Evolutionary conservation across 257 asterid genomes (phyloP), one percentile per base, ranked within the genome.

Genomic region (Plantago major): DNA sequence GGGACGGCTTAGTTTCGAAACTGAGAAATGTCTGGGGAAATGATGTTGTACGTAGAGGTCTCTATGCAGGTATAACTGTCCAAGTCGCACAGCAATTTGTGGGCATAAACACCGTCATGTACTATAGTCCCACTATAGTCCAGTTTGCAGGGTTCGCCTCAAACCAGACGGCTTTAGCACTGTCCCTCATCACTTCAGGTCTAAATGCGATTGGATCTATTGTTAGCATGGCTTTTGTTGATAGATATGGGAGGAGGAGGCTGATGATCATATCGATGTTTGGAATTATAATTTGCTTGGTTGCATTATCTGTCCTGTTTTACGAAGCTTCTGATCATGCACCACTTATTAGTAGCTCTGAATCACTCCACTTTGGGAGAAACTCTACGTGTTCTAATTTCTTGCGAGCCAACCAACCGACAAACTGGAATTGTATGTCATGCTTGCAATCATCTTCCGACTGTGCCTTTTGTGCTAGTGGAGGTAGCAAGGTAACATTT

Each of bases 61-160:
- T 89, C 10, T 84, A 82, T 6, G 95, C 97, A 0, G 97, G 95
- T 3, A 54, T 89, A 26, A 79, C 95, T 0, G 92, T 84, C 11
- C 97, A 89, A 74, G 86, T 89, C 10, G 95, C 88, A 51, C 96
- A 84, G 43, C 96, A 89, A 52, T 86, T 89, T 45, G 95, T 86
- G 6, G 95, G 95, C 51, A 89, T 89, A 51, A 89, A 89, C 81
- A 89, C 96, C 0, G 96, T 89, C 47, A 89, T 89, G 95, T 89
- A 89, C 74, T 89, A 89, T 16, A 89, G 96, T 60, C 96, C 96
- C 12, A 82, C 95, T 1, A 89, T 89, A 7, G 83, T 89, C 13
- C 95, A 89, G 63, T 73, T 80, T 0, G 97, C 97, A 0, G 97
- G 97, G 22, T 82, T 78, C 46, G 94, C 95, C 40, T 84, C 97